Evolutionary conservation across 345 rosid species (phyloP), one percentile per base, ranked within the genome.

Genomic region (Citrus maxima): DNA sequence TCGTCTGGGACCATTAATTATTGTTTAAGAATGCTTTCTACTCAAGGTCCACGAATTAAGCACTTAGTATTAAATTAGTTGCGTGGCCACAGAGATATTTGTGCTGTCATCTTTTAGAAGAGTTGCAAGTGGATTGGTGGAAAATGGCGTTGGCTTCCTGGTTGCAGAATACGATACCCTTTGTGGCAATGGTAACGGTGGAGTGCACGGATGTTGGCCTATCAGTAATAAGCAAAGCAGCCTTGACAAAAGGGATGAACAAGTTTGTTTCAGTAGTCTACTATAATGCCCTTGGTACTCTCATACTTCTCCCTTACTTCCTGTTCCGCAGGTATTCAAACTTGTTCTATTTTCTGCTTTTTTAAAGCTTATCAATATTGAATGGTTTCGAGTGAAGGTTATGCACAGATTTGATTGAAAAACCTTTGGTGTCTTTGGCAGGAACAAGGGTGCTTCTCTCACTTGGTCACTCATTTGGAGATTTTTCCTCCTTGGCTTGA

Each of bases 181-280:
- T 91, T 80, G 79, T 75, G 58, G 95, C 83, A 2, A 89, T 88
- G 91, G 27, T 89, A 1, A 30, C 82, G 10, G 87, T 85, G 72
- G 92, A 89, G 34, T 88, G 85, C 73, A 78, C 82, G 7, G 80
- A 86, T 54, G 89, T 87, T 30, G 88, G 85, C 27, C 7, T 84
- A 21, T 67, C 83, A 34, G 80, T 79, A 7, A 62, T 88, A 18
- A 88, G 72, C 77, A 89, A 90, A 76, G 90, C 86, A 67, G 94
- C 91, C 40, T 80, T 87, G 72, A 79, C 70, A 0, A 61, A 78
- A 64, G 94, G 94, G 72, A 83, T 90, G 84, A 89, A 87, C 90
- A 85, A 79, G 32, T 77, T 86, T 78, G 91, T 88, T 68, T 82
- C 86, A 67, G 85, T 88, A 67, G 85, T 85, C 58, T 88, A 90